Evolutionary conservation across 1,284 basidiomycete genomes (phyloP).

Genomic region (Mycosarcoma maydis): DNA sequence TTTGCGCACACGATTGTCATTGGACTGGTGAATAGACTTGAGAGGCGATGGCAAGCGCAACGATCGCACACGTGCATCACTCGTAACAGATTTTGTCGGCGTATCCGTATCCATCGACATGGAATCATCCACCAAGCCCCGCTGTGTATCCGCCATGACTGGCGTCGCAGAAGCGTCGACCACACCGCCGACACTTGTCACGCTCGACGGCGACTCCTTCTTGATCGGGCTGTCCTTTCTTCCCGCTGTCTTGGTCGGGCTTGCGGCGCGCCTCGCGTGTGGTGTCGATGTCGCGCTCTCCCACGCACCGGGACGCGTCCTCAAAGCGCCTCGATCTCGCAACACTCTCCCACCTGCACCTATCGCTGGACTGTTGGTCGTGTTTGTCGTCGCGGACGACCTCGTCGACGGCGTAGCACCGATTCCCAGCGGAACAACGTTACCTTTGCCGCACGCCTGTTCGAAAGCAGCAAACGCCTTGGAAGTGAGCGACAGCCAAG

Average conservation of each 20-base stretch:
- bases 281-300: constrained; percentile 6
- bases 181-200: neutral
- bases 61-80: too few species aligned
- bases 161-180: constrained; percentile 5
- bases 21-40: too few species aligned
- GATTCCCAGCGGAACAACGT: constrained; percentile 18
- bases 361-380: constrained; percentile 9
- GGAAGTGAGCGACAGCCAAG: constrained; percentile 47
- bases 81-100: constrained; percentile 2
- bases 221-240: constrained; percentile 13
- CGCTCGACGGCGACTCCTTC: constrained; percentile 21
- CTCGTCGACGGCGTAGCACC: constrained; percentile 1
- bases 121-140: neutral
- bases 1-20: too few species aligned
- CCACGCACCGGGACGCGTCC: constrained; percentile 1
- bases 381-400: constrained; percentile 2
- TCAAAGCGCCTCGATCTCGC: constrained; percentile 17
- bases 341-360: constrained; percentile 15
- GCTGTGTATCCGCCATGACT: neutral
- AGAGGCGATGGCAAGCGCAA: too few species aligned
- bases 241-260: constrained; percentile 14
- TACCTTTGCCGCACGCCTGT: constrained; percentile 40
- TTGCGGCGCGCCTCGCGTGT: constrained; percentile 5
- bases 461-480: constrained; percentile 55
- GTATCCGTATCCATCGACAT: constrained; percentile 20